Evolutionary conservation across 352 stramenopile species (phyloP).

Genomic region (Thalassiosira livingstoniorum): DNA sequence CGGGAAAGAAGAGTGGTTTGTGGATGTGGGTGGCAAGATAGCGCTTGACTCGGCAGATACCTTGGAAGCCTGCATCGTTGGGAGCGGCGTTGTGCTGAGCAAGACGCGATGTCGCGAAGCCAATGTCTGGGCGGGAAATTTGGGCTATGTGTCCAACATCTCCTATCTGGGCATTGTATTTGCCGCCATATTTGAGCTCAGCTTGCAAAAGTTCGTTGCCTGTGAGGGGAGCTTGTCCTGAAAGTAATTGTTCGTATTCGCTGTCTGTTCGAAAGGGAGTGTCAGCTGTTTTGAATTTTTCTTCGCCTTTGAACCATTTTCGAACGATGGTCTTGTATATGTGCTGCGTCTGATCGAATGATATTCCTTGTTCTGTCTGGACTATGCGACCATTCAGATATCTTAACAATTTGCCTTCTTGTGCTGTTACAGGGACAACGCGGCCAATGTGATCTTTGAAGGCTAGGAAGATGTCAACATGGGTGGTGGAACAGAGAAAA

Average conservation of each 20-base stretch:
- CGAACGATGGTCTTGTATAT: slow-evolving; percentile 35
- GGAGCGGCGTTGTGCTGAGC: slow-evolving; percentile 21
- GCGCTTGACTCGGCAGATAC: slow-evolving; percentile 13
- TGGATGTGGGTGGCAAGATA: slow-evolving; percentile 43
- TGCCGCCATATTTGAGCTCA: slow-evolving; percentile 25
- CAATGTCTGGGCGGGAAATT: slow-evolving; percentile 31
- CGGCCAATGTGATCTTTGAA: slow-evolving; percentile 8
- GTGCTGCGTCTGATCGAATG: slow-evolving; percentile 31
- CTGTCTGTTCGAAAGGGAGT: slow-evolving; percentile 42
- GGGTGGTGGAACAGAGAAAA: slow-evolving; percentile 29
- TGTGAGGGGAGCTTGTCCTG: slow-evolving; percentile 18
- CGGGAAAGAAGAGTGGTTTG: slow-evolving; percentile 40
- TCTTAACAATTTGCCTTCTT: slow-evolving; percentile 20
- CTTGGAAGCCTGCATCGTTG: slow-evolving; percentile 22
- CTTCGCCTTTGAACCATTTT: slow-evolving; percentile 2
- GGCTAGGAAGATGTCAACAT: background rate
- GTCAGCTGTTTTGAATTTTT: slow-evolving; percentile 16
- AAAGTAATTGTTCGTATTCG: slow-evolving; percentile 33
- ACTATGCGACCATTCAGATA: slow-evolving; percentile 40
- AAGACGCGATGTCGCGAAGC: slow-evolving; percentile 14
- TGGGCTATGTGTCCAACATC: slow-evolving; percentile 31
- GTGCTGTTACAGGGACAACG: slow-evolving; percentile 18
- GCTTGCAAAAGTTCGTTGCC: slow-evolving; percentile 10
- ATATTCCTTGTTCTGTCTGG: slow-evolving; percentile 15
- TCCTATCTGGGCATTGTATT: slow-evolving; percentile 16